Evolutionary conservation across 805 yeast species (phyloP), one percentile per base, ranked within the genome.

Genomic region (Millerago galiae): DNA sequence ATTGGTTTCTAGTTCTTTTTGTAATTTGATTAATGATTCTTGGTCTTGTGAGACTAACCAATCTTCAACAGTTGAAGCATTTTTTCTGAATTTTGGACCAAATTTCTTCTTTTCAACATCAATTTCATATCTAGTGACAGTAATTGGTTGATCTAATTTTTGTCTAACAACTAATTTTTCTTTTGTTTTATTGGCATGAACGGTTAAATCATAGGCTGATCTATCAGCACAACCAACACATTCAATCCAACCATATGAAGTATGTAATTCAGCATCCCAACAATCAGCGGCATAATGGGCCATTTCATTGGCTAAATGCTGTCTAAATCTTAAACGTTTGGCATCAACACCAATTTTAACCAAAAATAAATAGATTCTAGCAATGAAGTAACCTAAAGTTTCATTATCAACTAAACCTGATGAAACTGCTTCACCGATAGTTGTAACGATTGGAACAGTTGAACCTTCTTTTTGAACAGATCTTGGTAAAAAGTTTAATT

Each of bases 151-250:
- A 33, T 84, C 80, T 55, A 93, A 76, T 44, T 87, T 76, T 70
- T 93, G 84, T 74, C 98, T 85, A 36, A 93, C 99, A 46, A 89
- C 90, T 56, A 93, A 72, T 68, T 89, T 91, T 71, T 88, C 96
- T 67, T 88, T 88, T 45, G 99, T 93, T 68, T 86, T 85, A 44
- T 91, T 93, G 35, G 97, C 69, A 64, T 93, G 99, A 48, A 95
- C 99, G 38, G 91, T 77, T 66, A 93, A 78, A 70, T 93, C 99
- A 63, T 88, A 93, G 34, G 99, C 99, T 36, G 96, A 86, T 73
- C 99, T 81, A 70, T 93, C 99, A 52, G 99, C 99, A 72, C 98
- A 93, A 54, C 99, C 99, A 63, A 93, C 97, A 81, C 99, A 95
- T 72, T 93, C 99, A 57, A 93, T 86, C 99, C 99, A 93, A 57